Conservation (phyloP, 2,329 filamentous ascomycete species). For the Beauveria australis region DNA sequence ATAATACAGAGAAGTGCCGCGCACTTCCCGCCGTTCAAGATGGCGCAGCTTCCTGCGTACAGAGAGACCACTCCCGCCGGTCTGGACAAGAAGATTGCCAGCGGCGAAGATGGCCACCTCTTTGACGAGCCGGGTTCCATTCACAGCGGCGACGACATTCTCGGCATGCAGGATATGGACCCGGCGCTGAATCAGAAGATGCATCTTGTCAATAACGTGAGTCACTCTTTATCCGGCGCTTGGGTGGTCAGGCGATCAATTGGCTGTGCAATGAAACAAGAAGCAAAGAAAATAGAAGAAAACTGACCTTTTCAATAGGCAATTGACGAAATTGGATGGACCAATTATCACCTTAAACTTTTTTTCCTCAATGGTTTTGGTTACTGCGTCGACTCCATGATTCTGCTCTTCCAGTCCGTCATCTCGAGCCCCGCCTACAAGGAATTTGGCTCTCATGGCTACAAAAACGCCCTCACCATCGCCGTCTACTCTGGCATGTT, state of each 20-base stretch:
- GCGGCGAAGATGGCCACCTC: neutral
- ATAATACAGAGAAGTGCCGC: neutral
- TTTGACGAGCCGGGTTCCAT: conserved; percentile 13
- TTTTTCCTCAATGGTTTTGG: conserved; percentile 57
- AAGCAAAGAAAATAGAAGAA: neutral
- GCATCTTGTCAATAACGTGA: conserved; percentile 59
- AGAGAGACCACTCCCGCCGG: neutral
- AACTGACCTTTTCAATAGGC: conserved; percentile 21
- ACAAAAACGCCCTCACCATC: conserved; percentile 49
- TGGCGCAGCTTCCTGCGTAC: conserved; percentile 8
- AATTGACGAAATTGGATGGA: conserved; percentile 54
- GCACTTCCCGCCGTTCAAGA: neutral
- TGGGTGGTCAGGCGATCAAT: neutral
- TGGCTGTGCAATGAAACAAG: neutral
- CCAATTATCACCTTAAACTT: conserved; percentile 49
- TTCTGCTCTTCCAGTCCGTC: conserved; percentile 51
- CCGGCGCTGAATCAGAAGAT: conserved; percentile 58
- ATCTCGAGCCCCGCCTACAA: conserved; percentile 48
- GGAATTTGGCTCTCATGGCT: conserved; percentile 50
- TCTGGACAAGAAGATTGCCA: conserved; percentile 7
- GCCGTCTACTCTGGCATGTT: conserved; percentile 51
- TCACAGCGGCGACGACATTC: conserved; percentile 37
- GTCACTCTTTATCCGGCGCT: conserved; percentile 15
- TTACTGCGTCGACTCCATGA: conserved; percentile 40
- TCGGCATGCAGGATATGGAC: conserved; percentile 50